A percentile compares a stretch with the other conserved stretches of the same genome.
phyloP scores from a whole-genome alignment of 108 stramenopile species.

The Fragilariopsis cylindrus region DNA sequence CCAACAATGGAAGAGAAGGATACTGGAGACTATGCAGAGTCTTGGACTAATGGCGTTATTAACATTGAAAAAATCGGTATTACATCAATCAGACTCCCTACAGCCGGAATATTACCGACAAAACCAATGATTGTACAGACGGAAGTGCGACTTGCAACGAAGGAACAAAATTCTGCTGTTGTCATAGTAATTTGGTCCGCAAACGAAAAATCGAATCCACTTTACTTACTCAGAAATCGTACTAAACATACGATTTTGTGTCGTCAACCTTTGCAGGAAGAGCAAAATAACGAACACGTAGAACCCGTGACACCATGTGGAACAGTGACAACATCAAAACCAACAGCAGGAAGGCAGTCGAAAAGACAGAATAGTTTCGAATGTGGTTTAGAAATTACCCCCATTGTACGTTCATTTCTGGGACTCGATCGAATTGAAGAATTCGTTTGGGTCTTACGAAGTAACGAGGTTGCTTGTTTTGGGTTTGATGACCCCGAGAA shows the following conservation, averaged over 20 bases:
- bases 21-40: conserved; percentile 32
- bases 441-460: conserved; percentile 66
- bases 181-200: conserved; percentile 73
- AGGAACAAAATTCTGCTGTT: conserved; percentile 72
- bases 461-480: conserved; percentile 65
- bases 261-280: conserved; percentile 58
- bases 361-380: conserved; percentile 30
- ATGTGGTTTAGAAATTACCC: conserved; percentile 47
- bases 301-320: conserved; percentile 7
- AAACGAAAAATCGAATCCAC: conserved; percentile 66
- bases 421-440: conserved; percentile 48
- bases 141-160: conserved; percentile 77
- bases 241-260: conserved; percentile 64
- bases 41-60: conserved; percentile 70
- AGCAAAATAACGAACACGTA: conserved; percentile 17
- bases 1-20: conserved; percentile 37
- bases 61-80: conserved; percentile 75
- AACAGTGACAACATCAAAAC: not conserved
- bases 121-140: conserved; percentile 66
- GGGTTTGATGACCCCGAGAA: conserved; percentile 84
- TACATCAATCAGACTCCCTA: conserved; percentile 67
- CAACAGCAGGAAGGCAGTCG: not conserved
- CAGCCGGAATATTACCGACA: conserved; percentile 21
- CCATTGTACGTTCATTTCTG: conserved; percentile 43
- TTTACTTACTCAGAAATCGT: conserved; percentile 65